Percentiles rank a stretch among this genome's conserved stretches.
These are phyloP conservation scores for Saposhnikovia divaricata DNA, from an alignment of 129 eudicot species.

Conservation along the genomic window DNA sequence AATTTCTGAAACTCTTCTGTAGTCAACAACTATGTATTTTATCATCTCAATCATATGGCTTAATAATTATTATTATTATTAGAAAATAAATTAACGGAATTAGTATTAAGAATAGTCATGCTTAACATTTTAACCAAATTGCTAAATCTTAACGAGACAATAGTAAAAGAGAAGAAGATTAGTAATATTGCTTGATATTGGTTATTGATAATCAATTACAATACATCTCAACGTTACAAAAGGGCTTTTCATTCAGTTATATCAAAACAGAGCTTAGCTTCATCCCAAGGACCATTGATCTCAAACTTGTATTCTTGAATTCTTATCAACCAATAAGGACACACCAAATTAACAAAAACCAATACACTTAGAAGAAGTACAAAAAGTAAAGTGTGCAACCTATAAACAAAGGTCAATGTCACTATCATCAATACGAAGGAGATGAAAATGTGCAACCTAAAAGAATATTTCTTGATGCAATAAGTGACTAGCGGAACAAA, in stretches of 20 bases:
- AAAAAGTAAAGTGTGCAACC: conserved; percentile 52
- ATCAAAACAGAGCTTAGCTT: conserved; percentile 85
- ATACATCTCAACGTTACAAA: neutral
- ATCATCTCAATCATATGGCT: neutral
- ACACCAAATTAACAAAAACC: conserved; percentile 66
- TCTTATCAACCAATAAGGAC: conserved; percentile 88
- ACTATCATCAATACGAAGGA: conserved; percentile 57
- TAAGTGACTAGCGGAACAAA: conserved; percentile 75
- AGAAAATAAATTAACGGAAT: neutral
- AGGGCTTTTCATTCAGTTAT: conserved; percentile 51
- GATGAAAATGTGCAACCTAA: conserved; percentile 53
- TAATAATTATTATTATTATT: no score
- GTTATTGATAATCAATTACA: neutral
- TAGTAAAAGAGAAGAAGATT: neutral
- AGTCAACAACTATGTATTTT: neutral
- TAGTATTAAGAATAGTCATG: neutral
- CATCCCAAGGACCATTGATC: conserved; percentile 98
- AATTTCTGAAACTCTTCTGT: neutral
- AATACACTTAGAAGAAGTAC: conserved; percentile 48
- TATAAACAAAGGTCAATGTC: conserved; percentile 48
- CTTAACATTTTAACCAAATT: neutral
- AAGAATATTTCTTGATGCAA: conserved; percentile 68
- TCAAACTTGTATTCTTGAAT: conserved; percentile 92
- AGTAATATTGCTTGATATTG: neutral
- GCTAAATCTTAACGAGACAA: neutral